Conservation (phyloP, 352 stramenopile species). For the Pythium scleroteichum region DNA sequence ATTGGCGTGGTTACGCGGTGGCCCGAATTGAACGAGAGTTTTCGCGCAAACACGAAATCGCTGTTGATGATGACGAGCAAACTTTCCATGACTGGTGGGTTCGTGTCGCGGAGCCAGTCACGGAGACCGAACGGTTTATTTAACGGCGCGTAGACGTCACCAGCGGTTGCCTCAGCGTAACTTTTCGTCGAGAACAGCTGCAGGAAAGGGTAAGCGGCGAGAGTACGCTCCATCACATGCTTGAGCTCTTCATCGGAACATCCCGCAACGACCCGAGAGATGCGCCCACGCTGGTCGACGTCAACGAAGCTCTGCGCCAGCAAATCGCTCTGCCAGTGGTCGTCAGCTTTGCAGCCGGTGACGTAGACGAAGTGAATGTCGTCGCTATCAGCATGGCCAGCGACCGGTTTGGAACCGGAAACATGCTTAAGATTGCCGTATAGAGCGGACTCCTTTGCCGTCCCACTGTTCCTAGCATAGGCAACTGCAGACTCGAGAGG, state of each 20-base stretch:
- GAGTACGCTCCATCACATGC: constrained; percentile 37
- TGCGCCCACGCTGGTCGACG: constrained; percentile 52
- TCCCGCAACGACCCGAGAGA: constrained; percentile 73
- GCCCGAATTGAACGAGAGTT: constrained; percentile 59
- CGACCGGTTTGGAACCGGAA: not conserved
- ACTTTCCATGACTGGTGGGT: constrained; percentile 56
- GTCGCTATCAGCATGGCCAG: constrained; percentile 48
- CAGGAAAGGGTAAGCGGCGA: constrained; percentile 35
- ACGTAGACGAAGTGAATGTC: constrained; percentile 80
- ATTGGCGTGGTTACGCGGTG: constrained; percentile 55
- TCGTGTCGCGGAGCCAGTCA: constrained; percentile 68
- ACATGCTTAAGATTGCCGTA: constrained; percentile 12
- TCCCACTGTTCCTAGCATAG: constrained; percentile 26
- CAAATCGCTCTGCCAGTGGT: constrained; percentile 78
- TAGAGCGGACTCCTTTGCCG: constrained; percentile 26
- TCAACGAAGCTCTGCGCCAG: constrained; percentile 63
- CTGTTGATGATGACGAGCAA: constrained; percentile 65
- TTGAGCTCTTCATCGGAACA: constrained; percentile 50
- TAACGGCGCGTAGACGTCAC: constrained; percentile 54
- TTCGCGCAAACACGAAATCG: constrained; percentile 75
- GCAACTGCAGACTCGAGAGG: constrained; percentile 53
- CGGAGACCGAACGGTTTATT: constrained; percentile 76
- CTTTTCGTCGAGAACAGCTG: constrained; percentile 61
- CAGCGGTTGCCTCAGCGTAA: constrained; percentile 32
- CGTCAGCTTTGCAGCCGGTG: constrained; percentile 55